These are phyloP conservation scores for Hippophae rhamnoides DNA, from an alignment of 306 rosid genomes.

Conservation along the genomic window DNA sequence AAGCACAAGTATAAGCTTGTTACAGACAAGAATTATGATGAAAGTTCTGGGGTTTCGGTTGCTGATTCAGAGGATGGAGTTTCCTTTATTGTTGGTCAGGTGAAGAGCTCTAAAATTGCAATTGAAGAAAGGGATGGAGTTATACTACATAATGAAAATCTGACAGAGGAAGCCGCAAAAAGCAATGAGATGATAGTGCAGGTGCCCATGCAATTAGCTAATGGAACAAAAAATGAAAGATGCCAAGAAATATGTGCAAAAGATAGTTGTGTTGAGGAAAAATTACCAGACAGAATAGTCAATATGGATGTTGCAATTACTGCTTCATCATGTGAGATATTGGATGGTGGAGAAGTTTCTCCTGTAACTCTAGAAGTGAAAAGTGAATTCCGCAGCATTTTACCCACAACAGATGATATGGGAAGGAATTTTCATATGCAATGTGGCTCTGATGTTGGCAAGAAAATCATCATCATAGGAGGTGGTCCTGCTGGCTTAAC, in stretches of 20 bases:
- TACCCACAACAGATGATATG: constrained; percentile 24
- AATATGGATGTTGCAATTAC: constrained; percentile 26
- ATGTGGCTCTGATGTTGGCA: constrained; percentile 39
- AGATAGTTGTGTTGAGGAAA: constrained; percentile 29
- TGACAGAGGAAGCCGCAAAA: constrained; percentile 30
- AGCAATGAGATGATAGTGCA: constrained; percentile 19
- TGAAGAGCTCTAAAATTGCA: constrained; percentile 37
- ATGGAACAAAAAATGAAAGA: constrained; percentile 28
- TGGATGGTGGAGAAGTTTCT: constrained; percentile 31
- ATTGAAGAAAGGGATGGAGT: constrained; percentile 33
- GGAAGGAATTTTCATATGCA: constrained; percentile 22
- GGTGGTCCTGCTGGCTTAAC: constrained; percentile 99
- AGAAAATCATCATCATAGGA: constrained; percentile 77
- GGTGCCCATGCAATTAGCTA: constrained; percentile 20
- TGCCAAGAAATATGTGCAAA: constrained; percentile 19
- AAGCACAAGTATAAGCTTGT: constrained; percentile 51
- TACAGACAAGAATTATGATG: constrained; percentile 41
- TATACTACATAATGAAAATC: constrained; percentile 21
- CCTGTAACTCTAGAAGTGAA: constrained; percentile 27
- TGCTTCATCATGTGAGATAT: constrained; percentile 28
- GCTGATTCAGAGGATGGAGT: constrained; percentile 95
- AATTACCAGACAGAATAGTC: constrained; percentile 16
- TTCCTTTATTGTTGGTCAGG: constrained; percentile 68
- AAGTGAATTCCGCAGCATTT: constrained; percentile 31
- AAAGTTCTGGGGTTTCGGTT: constrained; percentile 49